A percentile compares a stretch with the other conserved stretches of the same genome.
These are phyloP conservation scores for Alternaria tenuissima DNA, from an alignment of 2,329 filamentous ascomycete genomes.

Conservation along the genomic window DNA sequence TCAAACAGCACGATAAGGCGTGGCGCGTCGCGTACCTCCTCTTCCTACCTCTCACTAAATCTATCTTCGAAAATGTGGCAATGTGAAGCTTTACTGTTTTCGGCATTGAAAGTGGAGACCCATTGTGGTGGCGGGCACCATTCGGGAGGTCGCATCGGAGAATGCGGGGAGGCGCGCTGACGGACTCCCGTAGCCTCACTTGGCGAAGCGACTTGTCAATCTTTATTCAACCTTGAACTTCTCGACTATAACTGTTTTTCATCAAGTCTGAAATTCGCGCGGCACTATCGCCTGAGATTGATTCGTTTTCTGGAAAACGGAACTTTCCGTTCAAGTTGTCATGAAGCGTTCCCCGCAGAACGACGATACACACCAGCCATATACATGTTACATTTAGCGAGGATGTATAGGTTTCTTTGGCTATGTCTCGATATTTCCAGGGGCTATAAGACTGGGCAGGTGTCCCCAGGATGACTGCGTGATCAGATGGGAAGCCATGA, in stretches of 20 bases:
- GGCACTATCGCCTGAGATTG: background rate
- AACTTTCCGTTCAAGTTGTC: background rate
- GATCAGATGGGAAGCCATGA: background rate
- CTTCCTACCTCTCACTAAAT: background rate
- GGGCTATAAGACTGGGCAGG: no score
- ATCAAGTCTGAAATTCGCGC: background rate
- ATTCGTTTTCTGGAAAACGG: background rate
- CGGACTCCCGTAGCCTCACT: background rate
- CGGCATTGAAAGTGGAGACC: slow-evolving; percentile 24
- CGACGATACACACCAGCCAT: no score
- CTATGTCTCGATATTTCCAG: background rate
- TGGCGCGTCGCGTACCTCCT: background rate
- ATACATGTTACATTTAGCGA: background rate
- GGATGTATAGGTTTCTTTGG: background rate
- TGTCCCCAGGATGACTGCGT: background rate
- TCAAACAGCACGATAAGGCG: no score
- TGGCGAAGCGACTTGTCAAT: background rate
- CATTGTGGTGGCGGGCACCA: slow-evolving; percentile 8
- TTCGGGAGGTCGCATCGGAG: slow-evolving; percentile 16
- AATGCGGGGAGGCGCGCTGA: slow-evolving; percentile 26
- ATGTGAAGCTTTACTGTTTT: slow-evolving; percentile 6
- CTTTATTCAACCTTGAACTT: background rate
- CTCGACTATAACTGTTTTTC: background rate
- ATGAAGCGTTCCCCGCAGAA: background rate
- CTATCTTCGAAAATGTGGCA: background rate